A percentile compares a stretch with the other conserved stretches of the same genome.
These are phyloP conservation scores for Pelargonium nanum DNA, from an alignment of 345 rosid species.

Conservation along the genomic window DNA sequence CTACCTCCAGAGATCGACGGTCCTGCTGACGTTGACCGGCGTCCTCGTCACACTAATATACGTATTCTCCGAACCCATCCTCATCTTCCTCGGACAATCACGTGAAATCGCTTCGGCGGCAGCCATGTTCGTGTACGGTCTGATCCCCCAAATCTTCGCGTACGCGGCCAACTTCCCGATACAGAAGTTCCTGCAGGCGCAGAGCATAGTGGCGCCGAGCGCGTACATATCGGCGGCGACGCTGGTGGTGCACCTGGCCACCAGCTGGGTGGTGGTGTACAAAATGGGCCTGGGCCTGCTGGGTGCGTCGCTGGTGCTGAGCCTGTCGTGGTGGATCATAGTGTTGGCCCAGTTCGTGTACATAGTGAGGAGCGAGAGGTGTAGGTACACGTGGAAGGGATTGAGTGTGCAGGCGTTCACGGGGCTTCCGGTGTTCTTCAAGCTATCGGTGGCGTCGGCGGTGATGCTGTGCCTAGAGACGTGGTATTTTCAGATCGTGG, in stretches of 20 bases:
- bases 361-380: constrained; percentile 30
- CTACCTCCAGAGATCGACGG: constrained; percentile 48
- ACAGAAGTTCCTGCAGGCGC: constrained; percentile 47
- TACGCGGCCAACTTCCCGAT: constrained; percentile 54
- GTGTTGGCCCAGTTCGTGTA: constrained; percentile 47
- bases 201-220: constrained; percentile 49
- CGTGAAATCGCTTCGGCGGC: constrained; percentile 44
- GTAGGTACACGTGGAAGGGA: constrained; percentile 38
- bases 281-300: constrained; percentile 32
- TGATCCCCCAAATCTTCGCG: constrained; percentile 55
- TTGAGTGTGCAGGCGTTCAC: constrained; percentile 36
- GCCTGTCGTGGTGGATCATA: constrained; percentile 49
- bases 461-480: constrained; percentile 57
- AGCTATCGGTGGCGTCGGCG: constrained; percentile 52
- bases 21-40: constrained; percentile 44
- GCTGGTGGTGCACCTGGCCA: constrained; percentile 24
- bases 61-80: constrained; percentile 32
- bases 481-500: constrained; percentile 51
- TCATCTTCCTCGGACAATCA: constrained; percentile 44
- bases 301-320: constrained; percentile 44
- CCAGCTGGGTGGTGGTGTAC: constrained; percentile 37
- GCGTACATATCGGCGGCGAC: constrained; percentile 43
- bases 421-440: constrained; percentile 32
- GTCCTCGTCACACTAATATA: constrained; percentile 30
- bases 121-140: constrained; percentile 40